Base-by-base conservation (phyloP, 2,329 filamentous ascomycete genomes). In the Aspergillus versicolor region DNA sequence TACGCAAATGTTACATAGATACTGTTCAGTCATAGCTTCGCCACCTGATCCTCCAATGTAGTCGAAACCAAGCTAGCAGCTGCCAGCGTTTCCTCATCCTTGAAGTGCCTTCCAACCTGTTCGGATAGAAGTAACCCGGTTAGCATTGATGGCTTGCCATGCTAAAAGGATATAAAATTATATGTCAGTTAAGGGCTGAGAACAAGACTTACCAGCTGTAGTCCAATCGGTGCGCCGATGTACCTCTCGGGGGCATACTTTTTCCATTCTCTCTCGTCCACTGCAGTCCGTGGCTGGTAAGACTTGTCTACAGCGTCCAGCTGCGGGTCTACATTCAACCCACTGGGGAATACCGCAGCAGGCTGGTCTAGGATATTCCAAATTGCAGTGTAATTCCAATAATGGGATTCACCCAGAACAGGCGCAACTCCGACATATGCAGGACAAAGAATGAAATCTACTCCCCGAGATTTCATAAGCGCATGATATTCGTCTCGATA, bases 81-180 rank as follows among this genome's bases (percentile, higher is more conserved):
- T 17, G 71, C 72, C 41, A 74, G 41, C 0, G 69, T 71, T 65
- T 80, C 83, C 63, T 85, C 83, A 57, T 85, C 82, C 51, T 82
- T 78, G n/a, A 81, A 75, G 47, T 75, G 76, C 4, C 76, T 71
- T 2, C 79, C 79, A 12, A 30, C 27, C 27, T 30, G 27, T 2
- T 30, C 8, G 27, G 8, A 11, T 21, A 21, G 27, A 30, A 30
- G 27, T 30, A 9, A 11, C 27, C 27, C 27, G 27, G 27, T 30
- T 30, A 30, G 27, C 27, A 7, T 30, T 30, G 27, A 30, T 30
- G 9, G 27, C 9, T 30, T 30, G 27, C 27, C 27, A 30, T 3
- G 82, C 70, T 34, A 84, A 11, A 30, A 2, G 27, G 27, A 4
- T 30, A 30, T 9, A 30, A 30, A 30, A 30, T 8, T 4, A 30